These are phyloP conservation scores for Sonneratia caseolaris DNA, from an alignment of 345 rosid genomes.

Conservation along the genomic window DNA sequence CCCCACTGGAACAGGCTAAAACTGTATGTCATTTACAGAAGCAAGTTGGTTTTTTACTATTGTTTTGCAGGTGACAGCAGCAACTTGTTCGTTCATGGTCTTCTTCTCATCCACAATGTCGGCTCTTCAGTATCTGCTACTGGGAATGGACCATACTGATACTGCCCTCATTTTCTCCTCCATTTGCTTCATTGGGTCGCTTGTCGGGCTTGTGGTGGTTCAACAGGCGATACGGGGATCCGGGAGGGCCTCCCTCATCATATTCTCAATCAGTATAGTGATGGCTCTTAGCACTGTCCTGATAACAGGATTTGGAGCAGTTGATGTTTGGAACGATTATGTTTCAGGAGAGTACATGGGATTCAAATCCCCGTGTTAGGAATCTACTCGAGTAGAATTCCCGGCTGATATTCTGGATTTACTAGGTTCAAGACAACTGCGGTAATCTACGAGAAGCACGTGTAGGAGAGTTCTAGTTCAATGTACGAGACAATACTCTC, in stretches of 20 bases:
- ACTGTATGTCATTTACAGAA: neutral
- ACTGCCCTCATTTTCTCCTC: conserved; percentile 40
- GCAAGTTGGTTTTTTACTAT: neutral
- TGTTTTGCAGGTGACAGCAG: conserved; percentile 56
- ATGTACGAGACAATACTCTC: too few relatives aligned
- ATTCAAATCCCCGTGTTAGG: conserved; percentile 55
- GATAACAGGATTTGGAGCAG: conserved; percentile 63
- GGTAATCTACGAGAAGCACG: neutral
- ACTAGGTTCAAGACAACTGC: neutral
- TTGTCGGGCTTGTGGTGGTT: conserved; percentile 58
- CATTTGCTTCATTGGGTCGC: conserved; percentile 57
- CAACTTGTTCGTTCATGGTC: conserved; percentile 65
- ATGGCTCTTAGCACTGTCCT: conserved; percentile 73
- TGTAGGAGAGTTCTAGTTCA: too few relatives aligned
- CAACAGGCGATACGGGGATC: conserved; percentile 41
- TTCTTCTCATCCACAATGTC: conserved; percentile 70
- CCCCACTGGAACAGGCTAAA: neutral
- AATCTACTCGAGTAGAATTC: neutral
- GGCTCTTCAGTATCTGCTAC: conserved; percentile 48
- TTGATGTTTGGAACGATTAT: conserved; percentile 55
- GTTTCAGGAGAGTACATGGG: conserved; percentile 59
- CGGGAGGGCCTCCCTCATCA: conserved; percentile 79
- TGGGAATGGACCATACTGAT: conserved; percentile 56
- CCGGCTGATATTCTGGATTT: neutral
- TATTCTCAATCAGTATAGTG: conserved; percentile 65